Percentiles rank a stretch among this genome's conserved stretches.
These are phyloP conservation scores for Thymus quinquecostatus DNA, from an alignment of 257 asterid species.

Conservation along the genomic window DNA sequence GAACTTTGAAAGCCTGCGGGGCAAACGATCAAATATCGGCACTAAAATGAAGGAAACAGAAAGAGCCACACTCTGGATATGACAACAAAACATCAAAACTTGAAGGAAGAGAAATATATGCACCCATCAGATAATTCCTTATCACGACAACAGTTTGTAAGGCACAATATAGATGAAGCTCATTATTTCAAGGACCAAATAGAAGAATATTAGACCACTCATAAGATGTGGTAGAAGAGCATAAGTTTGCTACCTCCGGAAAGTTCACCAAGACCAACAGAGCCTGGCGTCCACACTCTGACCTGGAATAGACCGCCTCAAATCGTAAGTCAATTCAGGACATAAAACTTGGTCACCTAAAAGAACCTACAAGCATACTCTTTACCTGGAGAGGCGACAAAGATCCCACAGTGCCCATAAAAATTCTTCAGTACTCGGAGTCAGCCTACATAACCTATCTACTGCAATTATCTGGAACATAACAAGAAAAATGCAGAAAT, in stretches of 20 bases:
- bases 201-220: slow-evolving; percentile 18
- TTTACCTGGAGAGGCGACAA: slow-evolving; percentile 87
- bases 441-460: slow-evolving; percentile 66
- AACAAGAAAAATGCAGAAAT: slow-evolving; percentile 28
- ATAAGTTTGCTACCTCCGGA: slow-evolving; percentile 70
- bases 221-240: slow-evolving; percentile 21
- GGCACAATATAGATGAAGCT: slow-evolving; percentile 7
- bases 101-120: slow-evolving; percentile 16
- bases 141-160: slow-evolving; percentile 6
- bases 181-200: slow-evolving; percentile 21
- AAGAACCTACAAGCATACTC: slow-evolving; percentile 31
- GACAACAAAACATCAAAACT: neutral
- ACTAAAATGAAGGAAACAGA: slow-evolving; percentile 4
- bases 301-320: slow-evolving; percentile 55
- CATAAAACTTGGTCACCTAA: slow-evolving; percentile 20
- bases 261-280: slow-evolving; percentile 81
- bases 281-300: slow-evolving; percentile 96
- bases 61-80: neutral
- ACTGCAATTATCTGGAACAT: slow-evolving; percentile 65
- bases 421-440: slow-evolving; percentile 84
- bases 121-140: slow-evolving; percentile 25
- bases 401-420: slow-evolving; percentile 96
- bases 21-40: slow-evolving; percentile 28
- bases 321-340: slow-evolving; percentile 24
- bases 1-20: slow-evolving; percentile 75